These are phyloP conservation scores for Beauveria asiatica DNA, from an alignment of 2,329 filamentous ascomycete species.

Conservation along the genomic window DNA sequence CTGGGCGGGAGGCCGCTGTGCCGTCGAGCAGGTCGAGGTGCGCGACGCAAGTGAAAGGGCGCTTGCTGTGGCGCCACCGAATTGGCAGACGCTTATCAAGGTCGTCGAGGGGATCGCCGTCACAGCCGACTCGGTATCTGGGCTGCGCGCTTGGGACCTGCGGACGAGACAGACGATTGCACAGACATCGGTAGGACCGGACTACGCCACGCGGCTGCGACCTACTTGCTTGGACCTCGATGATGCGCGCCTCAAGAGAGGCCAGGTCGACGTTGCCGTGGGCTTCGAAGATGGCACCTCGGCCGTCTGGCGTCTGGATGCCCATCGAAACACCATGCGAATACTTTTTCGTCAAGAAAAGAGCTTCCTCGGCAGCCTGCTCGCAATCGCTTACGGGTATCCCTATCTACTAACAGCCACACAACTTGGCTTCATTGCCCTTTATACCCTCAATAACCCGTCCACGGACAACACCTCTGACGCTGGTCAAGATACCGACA, in stretches of 20 bases:
- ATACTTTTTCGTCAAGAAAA: constrained; percentile 50
- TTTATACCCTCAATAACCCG: constrained; percentile 56
- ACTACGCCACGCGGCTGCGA: constrained; percentile 17
- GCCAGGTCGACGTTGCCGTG: constrained; percentile 50
- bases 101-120: constrained; percentile 69
- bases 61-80: constrained; percentile 13
- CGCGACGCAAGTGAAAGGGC: constrained; percentile 24
- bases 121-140: constrained; percentile 60
- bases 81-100: constrained; percentile 62
- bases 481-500: constrained; percentile 8
- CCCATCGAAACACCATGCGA: constrained; percentile 33
- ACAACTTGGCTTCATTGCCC: constrained; percentile 59
- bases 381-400: constrained; percentile 60
- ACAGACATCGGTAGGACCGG: constrained; percentile 27
- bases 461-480: constrained; percentile 8
- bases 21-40: constrained; percentile 67
- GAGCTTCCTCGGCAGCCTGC: constrained; percentile 57
- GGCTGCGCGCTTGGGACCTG: constrained; percentile 71
- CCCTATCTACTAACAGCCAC: constrained; percentile 78
- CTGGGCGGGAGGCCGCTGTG: constrained; percentile 77
- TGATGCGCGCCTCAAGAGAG: constrained; percentile 33
- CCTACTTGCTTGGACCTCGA: constrained; percentile 63
- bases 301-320: constrained; percentile 56
- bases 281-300: constrained; percentile 68
- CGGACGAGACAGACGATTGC: constrained; percentile 55